These are phyloP conservation scores for Leonotis leonurus DNA, from an alignment of 257 asterid genomes.

Conservation along the genomic window DNA sequence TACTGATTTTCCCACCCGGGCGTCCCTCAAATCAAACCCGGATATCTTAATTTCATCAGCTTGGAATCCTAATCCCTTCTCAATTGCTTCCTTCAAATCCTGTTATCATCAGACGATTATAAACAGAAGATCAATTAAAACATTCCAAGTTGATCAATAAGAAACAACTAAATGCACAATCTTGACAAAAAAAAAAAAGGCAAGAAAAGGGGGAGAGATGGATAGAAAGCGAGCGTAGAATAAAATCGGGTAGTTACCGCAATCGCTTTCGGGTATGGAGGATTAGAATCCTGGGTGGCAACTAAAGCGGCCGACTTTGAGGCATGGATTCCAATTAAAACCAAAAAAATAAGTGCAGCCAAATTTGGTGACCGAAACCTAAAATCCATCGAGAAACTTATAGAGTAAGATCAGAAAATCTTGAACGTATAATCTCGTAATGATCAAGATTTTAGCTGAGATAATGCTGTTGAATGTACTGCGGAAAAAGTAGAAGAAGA, in stretches of 20 bases:
- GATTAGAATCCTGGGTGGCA: slow-evolving; percentile 28
- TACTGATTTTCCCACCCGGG: slow-evolving; percentile 72
- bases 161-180: neutral
- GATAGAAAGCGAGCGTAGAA: neutral
- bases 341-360: slow-evolving; percentile 21
- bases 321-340: slow-evolving; percentile 22
- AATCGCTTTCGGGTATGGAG: slow-evolving; percentile 51
- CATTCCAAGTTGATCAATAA: neutral
- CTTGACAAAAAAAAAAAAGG: neutral
- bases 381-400: slow-evolving; percentile 24
- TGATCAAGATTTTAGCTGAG: neutral
- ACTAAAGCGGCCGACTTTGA: slow-evolving; percentile 28
- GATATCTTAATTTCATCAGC: slow-evolving; percentile 70
- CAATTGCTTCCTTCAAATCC: slow-evolving; percentile 88
- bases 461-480: neutral
- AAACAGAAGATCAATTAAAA: neutral
- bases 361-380: slow-evolving; percentile 19
- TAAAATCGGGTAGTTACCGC: slow-evolving; percentile 26
- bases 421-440: neutral
- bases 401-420: neutral
- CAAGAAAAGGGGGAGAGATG: neutral
- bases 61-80: slow-evolving; percentile 84
- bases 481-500: neutral
- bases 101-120: slow-evolving; percentile 11
- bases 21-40: slow-evolving; percentile 87